Base-by-base conservation (phyloP, 495 filamentous ascomycete species). In the Penicillium mononematosum region DNA sequence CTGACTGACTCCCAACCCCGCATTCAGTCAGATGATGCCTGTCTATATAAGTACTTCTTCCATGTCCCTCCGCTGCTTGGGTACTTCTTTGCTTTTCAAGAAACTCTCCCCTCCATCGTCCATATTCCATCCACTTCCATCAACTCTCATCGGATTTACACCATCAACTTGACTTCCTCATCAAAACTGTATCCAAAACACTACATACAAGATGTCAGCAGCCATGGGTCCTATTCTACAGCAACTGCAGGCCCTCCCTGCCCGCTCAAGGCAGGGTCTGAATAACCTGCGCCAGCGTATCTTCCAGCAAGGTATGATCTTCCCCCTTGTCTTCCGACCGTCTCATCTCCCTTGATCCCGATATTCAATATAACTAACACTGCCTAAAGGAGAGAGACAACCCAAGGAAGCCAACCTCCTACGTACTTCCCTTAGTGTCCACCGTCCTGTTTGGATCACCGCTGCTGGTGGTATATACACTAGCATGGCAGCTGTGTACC, bases 391-490 rank as follows among this genome's bases (percentile, higher is more conserved):
- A 39, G 64, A 60, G 44, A 70, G 74, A 70, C 63, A 69, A 56
- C 53, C 64, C 58, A 60, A 66, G 57, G 63, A 67, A 63, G 58
- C 62, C 55, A 59, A 71, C 43, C 16, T 77, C 51, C 60, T 78
- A 0, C 64, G 62, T 41, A 75, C 70, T 25, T 78, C 75, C 7
- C 59, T 78, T 19, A 67, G 51, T 34, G 63, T 69, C 29, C 75
- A 78, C 46, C 66, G 69, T 51, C 75, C 75, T 2, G 75, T 78
- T 47, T 78, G 75, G 75, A 36, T 75, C 17, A 66, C 74, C 5
- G 75, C 70, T 8, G 67, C 51, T 1, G 74, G 70, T 16, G 75
- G 66, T 36, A 61, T 67, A 8, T 78, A 78, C 57, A 78, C 75
- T 19, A 73, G 67, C 5, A 58, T 66, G 55, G 70, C 63, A 0